phyloP scores from a whole-genome alignment of 2,329 filamentous ascomycete species.

The Mariannaea elegans region DNA sequence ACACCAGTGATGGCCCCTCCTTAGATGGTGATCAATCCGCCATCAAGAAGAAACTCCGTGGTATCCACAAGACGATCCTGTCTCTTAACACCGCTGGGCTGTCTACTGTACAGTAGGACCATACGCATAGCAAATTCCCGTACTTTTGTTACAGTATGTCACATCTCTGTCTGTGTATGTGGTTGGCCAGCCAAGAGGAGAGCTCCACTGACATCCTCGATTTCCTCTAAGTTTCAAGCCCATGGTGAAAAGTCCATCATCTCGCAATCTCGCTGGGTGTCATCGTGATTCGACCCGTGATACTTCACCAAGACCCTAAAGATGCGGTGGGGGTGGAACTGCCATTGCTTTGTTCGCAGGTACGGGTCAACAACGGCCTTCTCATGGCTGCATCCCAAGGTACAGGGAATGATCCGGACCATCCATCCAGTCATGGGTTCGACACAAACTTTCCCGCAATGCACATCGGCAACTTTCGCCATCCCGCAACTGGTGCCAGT shows the following conservation, averaged over 20 bases:
- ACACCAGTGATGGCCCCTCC: background rate
- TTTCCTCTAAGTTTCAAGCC: conserved; percentile 10
- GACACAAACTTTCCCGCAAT: conserved; percentile 1
- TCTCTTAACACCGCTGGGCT: conserved; percentile 23
- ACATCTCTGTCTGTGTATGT: too few species aligned
- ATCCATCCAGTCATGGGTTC: conserved; percentile 15
- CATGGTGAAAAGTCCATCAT: background rate
- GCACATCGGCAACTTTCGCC: background rate
- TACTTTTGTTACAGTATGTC: too few species aligned
- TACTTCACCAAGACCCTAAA: conserved; percentile 22
- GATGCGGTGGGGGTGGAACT: conserved; percentile 20
- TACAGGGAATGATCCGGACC: conserved; percentile 8
- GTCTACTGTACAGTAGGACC: too few species aligned
- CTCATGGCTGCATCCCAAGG: too few species aligned
- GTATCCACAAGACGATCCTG: conserved; percentile 35
- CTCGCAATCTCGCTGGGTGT: conserved; percentile 24
- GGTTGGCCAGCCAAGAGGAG: too few species aligned
- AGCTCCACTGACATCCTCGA: conserved; percentile 9
- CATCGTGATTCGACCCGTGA: conserved; percentile 36
- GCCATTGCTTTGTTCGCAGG: too few species aligned
- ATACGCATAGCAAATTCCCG: too few species aligned
- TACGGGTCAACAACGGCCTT: too few species aligned
- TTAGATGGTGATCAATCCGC: conserved; percentile 25
- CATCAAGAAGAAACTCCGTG: conserved; percentile 31
- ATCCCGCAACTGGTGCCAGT: background rate